Evolutionary conservation across 805 yeast genomes (phyloP), one percentile per base, ranked within the genome.

Genomic region (Yamadazyma phyllophila): DNA sequence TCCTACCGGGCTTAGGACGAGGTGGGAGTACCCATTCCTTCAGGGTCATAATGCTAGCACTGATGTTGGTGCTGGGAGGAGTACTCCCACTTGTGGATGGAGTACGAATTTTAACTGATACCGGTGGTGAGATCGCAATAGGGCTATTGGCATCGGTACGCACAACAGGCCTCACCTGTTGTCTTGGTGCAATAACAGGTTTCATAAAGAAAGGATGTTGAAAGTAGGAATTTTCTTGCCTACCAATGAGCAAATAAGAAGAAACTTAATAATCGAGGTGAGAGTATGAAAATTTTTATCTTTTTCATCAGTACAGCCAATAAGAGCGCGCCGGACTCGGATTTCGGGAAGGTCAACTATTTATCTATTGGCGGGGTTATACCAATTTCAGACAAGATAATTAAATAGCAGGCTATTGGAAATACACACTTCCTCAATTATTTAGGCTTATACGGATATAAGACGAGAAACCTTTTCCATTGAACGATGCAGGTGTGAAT

Each of bases 11-110:
- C 55, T 77, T 77, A 4, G 81, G 81, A 43, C 82, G 62, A 9
- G 82, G 81, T 4, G 82, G 82, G 30, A 77, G 59, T 11, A 77
- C 76, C 83, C 84, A 80, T 49, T 77, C 82, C 41, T 71, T 76
- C 8, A 81, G 75, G 2, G 85, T 80, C 48, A 77, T 75, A 17
- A 82, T 81, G 54, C 47, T 43, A 2, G 44, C 36, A 4, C 40
- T 27, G 8, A 31, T 15, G 9, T 32, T 13, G 27, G 46, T 15
- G 15, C 32, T 9, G 7, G 26, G 11, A 11, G 36, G 16, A 9
- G 34, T 10, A 26, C 38, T 13, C 2, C 16, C 32, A 10, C 27
- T 13, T n/a, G 40, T 11, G 14, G 41, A 12, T 9, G 47, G 36
- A 16, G 45, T 14, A 17, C 36, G 30, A 11, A 41, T 16, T 32